Conservation (phyloP, 1,139 yeast genomes). For the Debaryomycetaceae sp. region DNA sequence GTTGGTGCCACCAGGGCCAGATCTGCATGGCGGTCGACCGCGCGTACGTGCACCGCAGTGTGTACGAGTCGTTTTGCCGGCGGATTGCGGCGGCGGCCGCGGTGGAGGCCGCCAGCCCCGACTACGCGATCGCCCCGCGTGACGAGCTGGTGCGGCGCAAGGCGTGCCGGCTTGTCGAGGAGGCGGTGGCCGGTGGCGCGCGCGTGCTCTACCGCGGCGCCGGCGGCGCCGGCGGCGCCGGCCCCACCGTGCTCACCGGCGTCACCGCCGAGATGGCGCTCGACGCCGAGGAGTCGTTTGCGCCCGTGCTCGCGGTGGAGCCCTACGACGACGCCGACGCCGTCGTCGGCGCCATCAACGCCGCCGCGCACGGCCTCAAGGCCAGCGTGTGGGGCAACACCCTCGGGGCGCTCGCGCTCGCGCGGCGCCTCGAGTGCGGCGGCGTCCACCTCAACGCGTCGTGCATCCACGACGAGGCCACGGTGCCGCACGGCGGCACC, state of each 20-base stretch:
- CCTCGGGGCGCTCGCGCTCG: constrained; percentile 33
- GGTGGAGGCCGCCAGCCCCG: constrained; percentile 17
- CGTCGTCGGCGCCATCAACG: constrained; percentile 26
- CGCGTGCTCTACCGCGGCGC: constrained; percentile 20
- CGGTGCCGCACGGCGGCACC: constrained; percentile 54
- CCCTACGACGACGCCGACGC: constrained; percentile 28
- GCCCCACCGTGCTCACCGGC: constrained; percentile 32
- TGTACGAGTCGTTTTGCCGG: constrained; percentile 24
- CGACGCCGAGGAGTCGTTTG: constrained; percentile 38
- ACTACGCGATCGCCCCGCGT: constrained; percentile 24
- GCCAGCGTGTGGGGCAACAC: constrained; percentile 54
- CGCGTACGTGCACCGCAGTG: constrained; percentile 27
- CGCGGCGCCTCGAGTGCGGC: constrained; percentile 37
- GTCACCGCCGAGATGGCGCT: constrained; percentile 32
- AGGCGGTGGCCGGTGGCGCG: constrained; percentile 45
- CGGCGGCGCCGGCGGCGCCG: constrained; percentile 10
- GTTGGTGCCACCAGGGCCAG: constrained; percentile 44
- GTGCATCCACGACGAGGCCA: constrained; percentile 47
- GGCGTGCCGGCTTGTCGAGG: constrained; percentile 26
- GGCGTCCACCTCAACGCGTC: constrained; percentile 50
- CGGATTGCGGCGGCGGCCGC: constrained; percentile 18
- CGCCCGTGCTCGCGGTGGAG: constrained; percentile 41
- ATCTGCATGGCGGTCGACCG: constrained; percentile 44
- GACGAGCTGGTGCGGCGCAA: constrained; percentile 20
- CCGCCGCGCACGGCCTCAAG: constrained; percentile 42